A percentile compares a stretch with the other conserved stretches of the same genome.
Conservation (phyloP, 371 early-diverging fungal genomes). For the Lichtheimia ornata region DNA sequence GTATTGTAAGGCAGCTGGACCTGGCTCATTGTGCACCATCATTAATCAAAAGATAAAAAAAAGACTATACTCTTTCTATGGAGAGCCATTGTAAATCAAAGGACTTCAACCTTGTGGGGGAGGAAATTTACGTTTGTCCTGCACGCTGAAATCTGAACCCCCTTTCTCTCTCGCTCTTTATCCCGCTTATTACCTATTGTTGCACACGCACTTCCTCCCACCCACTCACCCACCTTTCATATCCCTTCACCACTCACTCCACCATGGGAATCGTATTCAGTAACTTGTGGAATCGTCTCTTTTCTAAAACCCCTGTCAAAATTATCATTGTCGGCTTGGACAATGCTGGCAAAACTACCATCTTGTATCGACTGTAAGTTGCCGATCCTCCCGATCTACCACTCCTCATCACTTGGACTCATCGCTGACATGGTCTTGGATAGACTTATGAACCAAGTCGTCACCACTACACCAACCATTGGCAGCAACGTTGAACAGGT, state of each 20-base stretch:
- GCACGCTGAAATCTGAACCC: no score
- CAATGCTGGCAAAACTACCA: slow-evolving; percentile 93
- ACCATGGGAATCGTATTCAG: slow-evolving; percentile 47
- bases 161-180: slow-evolving; percentile 5
- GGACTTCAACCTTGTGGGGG: no score
- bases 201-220: no score
- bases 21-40: neutral
- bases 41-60: neutral
- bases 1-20: no score
- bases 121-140: no score
- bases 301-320: slow-evolving; percentile 80
- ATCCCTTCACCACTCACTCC: neutral
- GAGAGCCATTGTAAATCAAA: no score
- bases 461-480: slow-evolving; percentile 76
- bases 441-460: slow-evolving; percentile 71
- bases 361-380: slow-evolving; percentile 63
- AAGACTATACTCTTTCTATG: neutral
- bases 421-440: neutral
- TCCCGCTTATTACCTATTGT: neutral
- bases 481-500: slow-evolving; percentile 76
- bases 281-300: slow-evolving; percentile 41
- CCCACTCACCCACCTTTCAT: neutral
- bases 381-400: neutral
- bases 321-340: slow-evolving; percentile 93
- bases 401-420: neutral